A percentile compares a stretch with the other conserved stretches of the same genome.
phyloP scores from a whole-genome alignment of 345 rosid species.

The Ricinus communis region DNA sequence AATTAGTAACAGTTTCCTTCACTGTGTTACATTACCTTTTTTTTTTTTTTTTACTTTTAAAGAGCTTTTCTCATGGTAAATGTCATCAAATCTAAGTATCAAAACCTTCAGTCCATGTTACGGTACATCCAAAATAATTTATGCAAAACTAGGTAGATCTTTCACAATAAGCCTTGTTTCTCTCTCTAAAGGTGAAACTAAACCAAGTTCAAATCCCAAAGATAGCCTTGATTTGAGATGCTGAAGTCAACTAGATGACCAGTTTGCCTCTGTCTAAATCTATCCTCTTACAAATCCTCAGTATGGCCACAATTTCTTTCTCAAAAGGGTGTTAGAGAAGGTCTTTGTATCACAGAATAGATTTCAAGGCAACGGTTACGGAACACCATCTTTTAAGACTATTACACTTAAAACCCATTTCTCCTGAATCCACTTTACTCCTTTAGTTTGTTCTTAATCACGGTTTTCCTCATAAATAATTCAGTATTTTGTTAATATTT shows the following conservation, averaged over 20 bases:
- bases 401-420: too few species aligned
- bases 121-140: too few species aligned
- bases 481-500: too few species aligned
- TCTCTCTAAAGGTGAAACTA: neutral
- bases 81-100: neutral
- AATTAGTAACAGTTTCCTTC: neutral
- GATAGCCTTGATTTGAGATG: neutral
- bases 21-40: neutral
- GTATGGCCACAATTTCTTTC: neutral
- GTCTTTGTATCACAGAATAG: neutral
- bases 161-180: neutral
- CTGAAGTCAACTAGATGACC: neutral
- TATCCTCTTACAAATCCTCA: neutral
- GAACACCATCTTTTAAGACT: too few species aligned
- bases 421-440: too few species aligned
- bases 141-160: neutral
- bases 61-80: neutral
- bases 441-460: too few species aligned
- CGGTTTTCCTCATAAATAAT: too few species aligned
- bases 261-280: too few species aligned
- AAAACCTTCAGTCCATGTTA: neutral
- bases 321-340: neutral
- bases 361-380: neutral
- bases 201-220: slow-evolving; percentile 1
- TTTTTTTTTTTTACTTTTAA: too few species aligned